Evolutionary conservation across 179 eudicot genomes (phyloP).

Genomic region (Camellia oleifera): DNA sequence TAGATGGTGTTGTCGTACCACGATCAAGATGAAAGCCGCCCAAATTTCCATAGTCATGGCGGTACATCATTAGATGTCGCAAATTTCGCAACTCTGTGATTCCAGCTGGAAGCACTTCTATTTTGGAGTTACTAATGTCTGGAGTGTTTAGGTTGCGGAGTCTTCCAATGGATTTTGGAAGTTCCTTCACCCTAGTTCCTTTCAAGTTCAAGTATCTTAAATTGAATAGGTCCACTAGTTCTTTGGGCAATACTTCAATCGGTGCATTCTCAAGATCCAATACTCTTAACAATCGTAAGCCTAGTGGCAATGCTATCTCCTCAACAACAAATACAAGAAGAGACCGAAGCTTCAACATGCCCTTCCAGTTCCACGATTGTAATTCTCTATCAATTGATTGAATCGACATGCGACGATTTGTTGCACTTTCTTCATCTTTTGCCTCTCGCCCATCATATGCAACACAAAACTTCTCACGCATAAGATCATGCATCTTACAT

Average conservation of each 20-base stretch:
- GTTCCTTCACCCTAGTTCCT: conserved; percentile 19
- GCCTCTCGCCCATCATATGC: background rate
- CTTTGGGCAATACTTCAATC: conserved; percentile 24
- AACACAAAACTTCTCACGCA: conserved; percentile 2
- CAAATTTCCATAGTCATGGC: background rate
- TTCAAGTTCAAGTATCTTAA: conserved; percentile 32
- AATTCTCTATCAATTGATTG: conserved; percentile 2
- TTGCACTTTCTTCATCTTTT: background rate
- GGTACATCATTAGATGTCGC: conserved; percentile 3
- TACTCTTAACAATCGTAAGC: conserved; percentile 24
- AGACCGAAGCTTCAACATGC: conserved; percentile 11
- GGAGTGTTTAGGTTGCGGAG: conserved; percentile 27
- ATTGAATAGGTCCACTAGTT: conserved; percentile 27
- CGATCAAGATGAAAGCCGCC: background rate
- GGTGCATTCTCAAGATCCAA: conserved; percentile 29
- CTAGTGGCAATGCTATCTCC: background rate
- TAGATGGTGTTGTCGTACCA: background rate
- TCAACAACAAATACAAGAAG: background rate
- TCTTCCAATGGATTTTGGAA: conserved; percentile 31
- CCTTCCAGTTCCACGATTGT: background rate
- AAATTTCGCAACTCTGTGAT: conserved; percentile 11
- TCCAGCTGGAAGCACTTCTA: conserved; percentile 11
- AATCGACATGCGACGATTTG: conserved; percentile 15
- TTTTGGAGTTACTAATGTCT: conserved; percentile 9
- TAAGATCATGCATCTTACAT: conserved; percentile 31